Base-by-base conservation (phyloP, 1,284 basidiomycete genomes). In the Violaceomyces palustris region DNA sequence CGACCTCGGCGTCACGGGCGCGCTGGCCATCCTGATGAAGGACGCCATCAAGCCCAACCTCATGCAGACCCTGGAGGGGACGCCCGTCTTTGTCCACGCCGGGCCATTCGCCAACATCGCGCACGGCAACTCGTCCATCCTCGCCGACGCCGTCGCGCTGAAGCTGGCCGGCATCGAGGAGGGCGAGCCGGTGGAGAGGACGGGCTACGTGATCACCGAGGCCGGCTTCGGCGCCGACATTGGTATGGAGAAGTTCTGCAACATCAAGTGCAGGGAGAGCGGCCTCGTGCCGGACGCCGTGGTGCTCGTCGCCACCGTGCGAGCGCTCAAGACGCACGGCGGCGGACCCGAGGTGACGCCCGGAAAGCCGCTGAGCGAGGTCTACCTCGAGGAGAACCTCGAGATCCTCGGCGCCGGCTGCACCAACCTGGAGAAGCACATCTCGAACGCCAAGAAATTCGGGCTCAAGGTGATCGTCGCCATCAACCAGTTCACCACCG, bases 51-150 rank as follows among this genome's bases (percentile, higher is more conserved):
- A 98, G 79, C 93, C 93, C 17, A 98, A 96, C 73, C 76, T 98
- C 60, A 98, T 98, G 93, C 93, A 98, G 77, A 94, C 93, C 8
- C 79, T 98, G 37, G 89, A 98, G 77, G 93, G 93, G 39, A 98
- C 93, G 1, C 93, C 93, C 26, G 94, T 98, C 50, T 97, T 98
- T 72, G 94, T 98, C 6, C 93, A 98, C 75, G 93, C 93, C 8
- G 93, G 93, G 42, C 94, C 93, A 14, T 98, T 98, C 74, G 93
- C 93, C 61, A 98, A 98, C 79, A 98, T 98, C 69, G 93, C 93
- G 3, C 93, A 98, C 74, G 93, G 93, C 48, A 98, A 98, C 79
- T 97, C 92, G 12, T 97, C 92, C 35, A 96, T 98, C 75, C 82
- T 98, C 37, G 93, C 93, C 21, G 93, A 98, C 75, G 84, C 86